Evolutionary conservation across 495 filamentous ascomycete genomes (phyloP).

Genomic region (Venustampulla echinocandica): DNA sequence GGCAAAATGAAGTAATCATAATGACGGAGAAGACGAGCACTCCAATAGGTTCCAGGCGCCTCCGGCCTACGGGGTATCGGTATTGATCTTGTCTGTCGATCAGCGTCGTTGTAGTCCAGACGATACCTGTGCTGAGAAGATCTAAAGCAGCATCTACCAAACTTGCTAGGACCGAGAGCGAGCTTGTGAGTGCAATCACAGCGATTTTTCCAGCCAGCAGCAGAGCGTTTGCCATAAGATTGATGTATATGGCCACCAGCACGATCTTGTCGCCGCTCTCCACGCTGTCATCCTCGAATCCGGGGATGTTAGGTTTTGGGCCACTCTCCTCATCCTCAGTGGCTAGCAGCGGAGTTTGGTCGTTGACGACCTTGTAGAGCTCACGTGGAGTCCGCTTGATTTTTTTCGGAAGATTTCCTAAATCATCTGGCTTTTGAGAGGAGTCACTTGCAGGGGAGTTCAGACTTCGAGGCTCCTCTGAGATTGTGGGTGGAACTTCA

Average conservation of each 20-base stretch:
- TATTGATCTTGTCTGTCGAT: slow-evolving; percentile 70
- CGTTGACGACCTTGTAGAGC: slow-evolving; percentile 67
- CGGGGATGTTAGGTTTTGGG: slow-evolving; percentile 40
- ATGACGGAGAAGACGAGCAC: slow-evolving; percentile 74
- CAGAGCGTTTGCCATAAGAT: slow-evolving; percentile 72
- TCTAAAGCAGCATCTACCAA: slow-evolving; percentile 85
- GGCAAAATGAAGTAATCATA: slow-evolving; percentile 82
- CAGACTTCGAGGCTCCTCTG: slow-evolving; percentile 31
- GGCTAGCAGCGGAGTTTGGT: slow-evolving; percentile 50
- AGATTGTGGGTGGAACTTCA: slow-evolving; percentile 48
- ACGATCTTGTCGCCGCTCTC: slow-evolving; percentile 61
- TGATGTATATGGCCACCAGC: slow-evolving; percentile 73
- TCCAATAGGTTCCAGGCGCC: slow-evolving; percentile 67
- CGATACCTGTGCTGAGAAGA: slow-evolving; percentile 77
- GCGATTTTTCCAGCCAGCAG: slow-evolving; percentile 72
- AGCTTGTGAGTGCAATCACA: slow-evolving; percentile 69
- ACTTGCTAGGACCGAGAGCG: slow-evolving; percentile 79
- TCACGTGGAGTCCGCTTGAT: slow-evolving; percentile 73
- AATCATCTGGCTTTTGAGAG: background rate
- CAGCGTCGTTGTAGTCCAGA: slow-evolving; percentile 72
- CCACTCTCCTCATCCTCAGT: slow-evolving; percentile 23
- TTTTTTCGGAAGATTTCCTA: slow-evolving; percentile 28
- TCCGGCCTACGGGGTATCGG: slow-evolving; percentile 74
- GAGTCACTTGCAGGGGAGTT: slow-evolving; percentile 1
- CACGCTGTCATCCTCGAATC: slow-evolving; percentile 47